A percentile compares a stretch with the other conserved stretches of the same genome.
These are phyloP conservation scores for Globisporangium yorkense DNA, from an alignment of 352 stramenopile species.

Conservation along the genomic window DNA sequence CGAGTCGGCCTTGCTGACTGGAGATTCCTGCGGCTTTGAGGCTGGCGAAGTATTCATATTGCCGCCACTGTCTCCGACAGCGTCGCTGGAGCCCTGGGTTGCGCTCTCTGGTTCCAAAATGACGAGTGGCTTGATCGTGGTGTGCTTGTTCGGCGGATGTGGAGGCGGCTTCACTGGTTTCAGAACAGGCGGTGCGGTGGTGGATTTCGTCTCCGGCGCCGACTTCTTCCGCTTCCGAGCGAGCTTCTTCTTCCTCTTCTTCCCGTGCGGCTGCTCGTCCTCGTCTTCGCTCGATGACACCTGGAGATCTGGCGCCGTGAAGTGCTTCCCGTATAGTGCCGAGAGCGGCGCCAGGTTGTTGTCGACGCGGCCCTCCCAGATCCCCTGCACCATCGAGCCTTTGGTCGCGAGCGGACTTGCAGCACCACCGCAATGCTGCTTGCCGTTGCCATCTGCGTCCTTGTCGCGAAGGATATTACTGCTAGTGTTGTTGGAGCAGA, in stretches of 20 bases:
- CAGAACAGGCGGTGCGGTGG: not conserved
- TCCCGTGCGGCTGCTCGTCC: not conserved
- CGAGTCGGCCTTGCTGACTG: constrained; percentile 10
- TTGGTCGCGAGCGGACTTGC: not conserved
- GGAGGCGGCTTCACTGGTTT: constrained; percentile 8
- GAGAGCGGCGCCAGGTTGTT: constrained; percentile 12
- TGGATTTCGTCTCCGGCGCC: not conserved
- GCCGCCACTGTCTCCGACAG: not conserved
- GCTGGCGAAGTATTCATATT: not conserved
- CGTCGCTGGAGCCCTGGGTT: not conserved
- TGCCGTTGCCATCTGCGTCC: not conserved
- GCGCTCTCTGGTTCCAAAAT: not conserved
- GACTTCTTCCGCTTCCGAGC: constrained; percentile 11
- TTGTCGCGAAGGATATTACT: not conserved
- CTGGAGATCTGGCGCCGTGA: constrained; percentile 3
- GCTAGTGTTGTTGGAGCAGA: not conserved
- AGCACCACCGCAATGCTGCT: not conserved
- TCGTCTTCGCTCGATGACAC: constrained; percentile 14
- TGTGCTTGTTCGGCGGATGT: not conserved
- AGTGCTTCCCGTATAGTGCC: not conserved
- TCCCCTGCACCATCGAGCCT: constrained; percentile 5
- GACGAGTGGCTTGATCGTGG: not conserved
- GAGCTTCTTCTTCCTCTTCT: not conserved
- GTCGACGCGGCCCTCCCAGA: constrained; percentile 5
- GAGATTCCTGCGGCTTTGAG: not conserved